Evolutionary conservation across 1,284 basidiomycete species (phyloP).

Genomic region (Ganoderma lingzhi): DNA sequence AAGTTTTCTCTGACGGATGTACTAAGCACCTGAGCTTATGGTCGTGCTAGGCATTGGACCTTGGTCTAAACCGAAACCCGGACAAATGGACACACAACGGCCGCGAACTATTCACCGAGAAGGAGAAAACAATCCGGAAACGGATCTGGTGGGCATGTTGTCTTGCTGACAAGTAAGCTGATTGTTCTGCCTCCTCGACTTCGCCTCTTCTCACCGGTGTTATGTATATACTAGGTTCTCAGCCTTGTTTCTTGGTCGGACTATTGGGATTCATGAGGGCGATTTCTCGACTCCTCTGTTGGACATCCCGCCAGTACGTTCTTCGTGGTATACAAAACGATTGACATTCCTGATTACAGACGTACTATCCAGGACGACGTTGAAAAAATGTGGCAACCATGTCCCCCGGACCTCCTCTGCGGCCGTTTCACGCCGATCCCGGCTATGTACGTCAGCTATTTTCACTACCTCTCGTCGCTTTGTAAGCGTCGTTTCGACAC

Average conservation of each 20-base stretch:
- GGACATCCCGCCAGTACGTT: slow-evolving; percentile 58
- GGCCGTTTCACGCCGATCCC: slow-evolving; percentile 51
- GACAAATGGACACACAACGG: slow-evolving; percentile 78
- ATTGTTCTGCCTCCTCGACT: neutral
- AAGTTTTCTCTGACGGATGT: slow-evolving; percentile 22
- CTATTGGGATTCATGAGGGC: slow-evolving; percentile 73
- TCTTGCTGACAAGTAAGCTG: slow-evolving; percentile 72
- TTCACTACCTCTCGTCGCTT: slow-evolving; percentile 65
- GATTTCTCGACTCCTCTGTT: slow-evolving; percentile 81
- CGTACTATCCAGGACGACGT: slow-evolving; percentile 54
- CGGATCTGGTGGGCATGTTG: slow-evolving; percentile 88
- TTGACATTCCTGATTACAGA: neutral
- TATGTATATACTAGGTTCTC: slow-evolving; percentile 29
- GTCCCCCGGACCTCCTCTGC: slow-evolving; percentile 44
- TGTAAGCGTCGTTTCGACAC: slow-evolving; percentile 50
- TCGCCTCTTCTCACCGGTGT: neutral
- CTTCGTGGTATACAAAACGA: neutral
- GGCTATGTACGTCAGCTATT: slow-evolving; percentile 59
- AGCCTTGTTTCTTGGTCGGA: slow-evolving; percentile 53
- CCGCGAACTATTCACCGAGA: slow-evolving; percentile 64
- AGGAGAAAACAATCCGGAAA: slow-evolving; percentile 78
- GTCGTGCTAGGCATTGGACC: slow-evolving; percentile 72
- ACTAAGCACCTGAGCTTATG: slow-evolving; percentile 14
- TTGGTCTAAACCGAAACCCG: slow-evolving; percentile 86
- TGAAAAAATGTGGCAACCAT: slow-evolving; percentile 60